Conservation (phyloP, 805 yeast species). For the Saccharomycopsis guyanensis region DNA sequence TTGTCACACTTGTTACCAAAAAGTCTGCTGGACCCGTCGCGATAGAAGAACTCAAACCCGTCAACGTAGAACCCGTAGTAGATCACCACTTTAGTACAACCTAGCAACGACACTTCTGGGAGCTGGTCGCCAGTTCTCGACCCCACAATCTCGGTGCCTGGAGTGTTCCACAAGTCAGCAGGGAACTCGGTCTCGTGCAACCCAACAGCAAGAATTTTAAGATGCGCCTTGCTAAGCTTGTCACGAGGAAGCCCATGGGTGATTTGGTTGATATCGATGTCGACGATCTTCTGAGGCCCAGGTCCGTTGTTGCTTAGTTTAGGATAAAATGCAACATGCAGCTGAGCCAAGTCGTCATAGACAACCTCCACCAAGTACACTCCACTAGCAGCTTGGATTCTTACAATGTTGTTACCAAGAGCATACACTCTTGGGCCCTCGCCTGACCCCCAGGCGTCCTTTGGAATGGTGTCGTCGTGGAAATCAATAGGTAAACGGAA, state of each 20-base stretch:
- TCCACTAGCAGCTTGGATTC: conserved; percentile 50
- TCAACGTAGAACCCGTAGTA: conserved; percentile 75
- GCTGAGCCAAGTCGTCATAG: conserved; percentile 49
- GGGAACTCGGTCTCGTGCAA: conserved; percentile 27
- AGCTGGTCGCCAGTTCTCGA: conserved; percentile 33
- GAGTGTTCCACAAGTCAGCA: conserved; percentile 7
- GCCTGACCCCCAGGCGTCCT: conserved; percentile 26
- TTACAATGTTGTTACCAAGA: conserved; percentile 36
- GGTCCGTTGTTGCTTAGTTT: conserved; percentile 40
- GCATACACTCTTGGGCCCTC: conserved; percentile 42
- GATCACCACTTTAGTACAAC: conserved; percentile 49
- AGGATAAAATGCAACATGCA: conserved; percentile 57
- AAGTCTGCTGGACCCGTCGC: conserved; percentile 22
- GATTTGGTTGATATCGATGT: conserved; percentile 38
- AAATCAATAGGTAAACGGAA: conserved; percentile 65
- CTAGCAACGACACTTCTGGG: conserved; percentile 30
- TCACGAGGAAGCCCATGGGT: conserved; percentile 33
- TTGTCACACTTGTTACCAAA: conserved; percentile 29
- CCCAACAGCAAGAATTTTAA: conserved; percentile 25
- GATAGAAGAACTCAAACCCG: conserved; percentile 55
- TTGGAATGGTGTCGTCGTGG: conserved; percentile 34
- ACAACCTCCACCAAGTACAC: conserved; percentile 69
- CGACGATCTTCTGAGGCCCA: conserved; percentile 50
- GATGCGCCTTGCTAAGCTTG: conserved; percentile 27
- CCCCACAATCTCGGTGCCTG: conserved; percentile 21